phyloP scores from a whole-genome alignment of 805 yeast species.

The Candida rishiriensis region DNA sequence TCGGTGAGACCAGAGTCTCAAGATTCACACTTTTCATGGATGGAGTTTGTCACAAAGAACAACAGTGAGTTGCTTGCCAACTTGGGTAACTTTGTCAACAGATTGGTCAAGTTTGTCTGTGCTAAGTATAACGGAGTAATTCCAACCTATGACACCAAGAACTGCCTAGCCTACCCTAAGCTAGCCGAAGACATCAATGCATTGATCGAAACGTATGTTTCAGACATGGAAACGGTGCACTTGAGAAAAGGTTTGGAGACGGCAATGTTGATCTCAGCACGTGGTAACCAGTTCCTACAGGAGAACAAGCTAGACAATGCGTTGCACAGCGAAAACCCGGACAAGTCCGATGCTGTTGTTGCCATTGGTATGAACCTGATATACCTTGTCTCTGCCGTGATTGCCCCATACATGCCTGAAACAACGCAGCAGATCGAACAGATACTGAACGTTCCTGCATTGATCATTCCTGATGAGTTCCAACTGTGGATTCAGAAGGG shows the following conservation, averaged over 20 bases:
- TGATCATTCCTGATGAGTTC: conserved; percentile 74
- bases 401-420: conserved; percentile 89
- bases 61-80: conserved; percentile 93
- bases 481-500: conserved; percentile 66
- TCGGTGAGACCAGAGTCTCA: conserved; percentile 92
- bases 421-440: conserved; percentile 64
- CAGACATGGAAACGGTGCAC: conserved; percentile 71
- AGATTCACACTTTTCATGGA: conserved; percentile 97
- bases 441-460: conserved; percentile 78
- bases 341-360: conserved; percentile 84
- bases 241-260: conserved; percentile 86
- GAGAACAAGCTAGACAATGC: conserved; percentile 93
- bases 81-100: conserved; percentile 93
- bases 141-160: conserved; percentile 54
- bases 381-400: conserved; percentile 76
- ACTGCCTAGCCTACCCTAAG: conserved; percentile 43
- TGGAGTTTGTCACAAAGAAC: conserved; percentile 89
- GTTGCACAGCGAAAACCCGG: conserved; percentile 69
- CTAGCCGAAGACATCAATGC: conserved; percentile 55
- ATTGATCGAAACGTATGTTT: conserved; percentile 57
- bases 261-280: conserved; percentile 85
- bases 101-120: conserved; percentile 82
- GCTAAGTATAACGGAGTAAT: conserved; percentile 91
- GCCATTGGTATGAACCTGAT: conserved; percentile 87
- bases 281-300: conserved; percentile 94